Evolutionary conservation across 1,139 yeast species (phyloP).

Genomic region (Candida tunisiensis): DNA sequence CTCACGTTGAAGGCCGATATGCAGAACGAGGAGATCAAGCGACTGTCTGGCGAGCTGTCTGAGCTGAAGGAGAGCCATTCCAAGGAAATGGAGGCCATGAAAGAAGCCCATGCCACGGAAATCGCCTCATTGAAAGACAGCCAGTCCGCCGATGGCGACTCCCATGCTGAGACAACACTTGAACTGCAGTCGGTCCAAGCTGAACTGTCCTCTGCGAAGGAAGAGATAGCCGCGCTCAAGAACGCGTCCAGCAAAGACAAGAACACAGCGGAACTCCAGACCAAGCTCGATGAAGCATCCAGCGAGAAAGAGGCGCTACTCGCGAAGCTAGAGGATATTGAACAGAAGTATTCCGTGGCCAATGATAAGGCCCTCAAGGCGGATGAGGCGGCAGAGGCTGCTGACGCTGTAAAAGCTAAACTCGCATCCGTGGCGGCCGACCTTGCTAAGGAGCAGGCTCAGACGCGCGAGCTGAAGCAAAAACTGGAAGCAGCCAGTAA

Average conservation of each 20-base stretch:
- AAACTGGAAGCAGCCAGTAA: too few species aligned
- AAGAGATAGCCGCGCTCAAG: constrained; percentile 1
- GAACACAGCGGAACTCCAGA: constrained; percentile 1
- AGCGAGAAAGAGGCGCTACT: constrained; percentile 2
- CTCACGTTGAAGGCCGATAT: constrained; percentile 44
- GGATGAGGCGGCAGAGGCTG: constrained; percentile 1
- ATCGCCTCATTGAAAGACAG: too few species aligned
- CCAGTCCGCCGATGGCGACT: too few species aligned
- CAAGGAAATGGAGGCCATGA: constrained; percentile 5
- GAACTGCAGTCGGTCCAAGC: too few species aligned
- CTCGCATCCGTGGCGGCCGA: background rate
- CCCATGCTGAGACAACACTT: too few species aligned
- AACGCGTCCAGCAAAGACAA: background rate
- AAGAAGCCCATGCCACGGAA: too few species aligned
- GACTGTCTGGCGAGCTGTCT: constrained; percentile 16
- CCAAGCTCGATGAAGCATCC: constrained; percentile 3
- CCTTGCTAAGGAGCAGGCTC: background rate
- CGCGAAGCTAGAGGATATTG: constrained; percentile 1
- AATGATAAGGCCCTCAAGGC: background rate
- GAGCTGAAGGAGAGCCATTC: constrained; percentile 6
- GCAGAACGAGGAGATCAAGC: constrained; percentile 34
- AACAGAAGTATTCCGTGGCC: background rate
- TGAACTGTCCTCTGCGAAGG: constrained; percentile 3
- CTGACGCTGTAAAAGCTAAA: constrained; percentile 2
- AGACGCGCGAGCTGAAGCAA: background rate